A percentile compares a stretch with the other conserved stretches of the same genome.
phyloP scores from a whole-genome alignment of 306 rosid species.

The Mimosa bimucronata region DNA sequence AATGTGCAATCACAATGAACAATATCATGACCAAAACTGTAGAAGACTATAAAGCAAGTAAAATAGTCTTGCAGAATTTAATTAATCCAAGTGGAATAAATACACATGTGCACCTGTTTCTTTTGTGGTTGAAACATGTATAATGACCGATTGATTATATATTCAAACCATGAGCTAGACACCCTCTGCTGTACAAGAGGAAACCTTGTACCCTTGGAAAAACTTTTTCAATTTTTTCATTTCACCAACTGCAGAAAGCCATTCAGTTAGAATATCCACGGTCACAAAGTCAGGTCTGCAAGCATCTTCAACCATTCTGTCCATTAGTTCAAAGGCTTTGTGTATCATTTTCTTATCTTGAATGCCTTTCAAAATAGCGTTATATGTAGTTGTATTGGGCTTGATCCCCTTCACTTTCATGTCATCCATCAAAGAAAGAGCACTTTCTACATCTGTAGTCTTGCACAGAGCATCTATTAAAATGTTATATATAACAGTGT shows the following conservation, averaged over 20 bases:
- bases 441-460: constrained; percentile 40
- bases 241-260: constrained; percentile 59
- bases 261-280: constrained; percentile 61
- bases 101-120: background rate
- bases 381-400: constrained; percentile 55
- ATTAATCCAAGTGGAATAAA: background rate
- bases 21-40: background rate
- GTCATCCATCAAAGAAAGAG: constrained; percentile 55
- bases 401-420: constrained; percentile 54
- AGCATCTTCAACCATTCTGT: constrained; percentile 56
- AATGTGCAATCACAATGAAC: background rate
- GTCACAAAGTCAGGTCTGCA: constrained; percentile 65
- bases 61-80: background rate
- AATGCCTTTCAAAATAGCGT: constrained; percentile 58
- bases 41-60: background rate
- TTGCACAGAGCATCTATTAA: constrained; percentile 61
- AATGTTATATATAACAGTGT: constrained; percentile 57
- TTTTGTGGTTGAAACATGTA: constrained; percentile 5
- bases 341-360: constrained; percentile 47
- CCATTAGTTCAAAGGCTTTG: constrained; percentile 61
- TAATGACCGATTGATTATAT: background rate
- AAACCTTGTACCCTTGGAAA: constrained; percentile 46
- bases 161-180: background rate
- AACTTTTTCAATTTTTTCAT: constrained; percentile 46
- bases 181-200: constrained; percentile 34